Evolutionary conservation across 2,329 filamentous ascomycete genomes (phyloP), one percentile per base, ranked within the genome.

Genomic region (Hymenotorrendiella dingleyae): DNA sequence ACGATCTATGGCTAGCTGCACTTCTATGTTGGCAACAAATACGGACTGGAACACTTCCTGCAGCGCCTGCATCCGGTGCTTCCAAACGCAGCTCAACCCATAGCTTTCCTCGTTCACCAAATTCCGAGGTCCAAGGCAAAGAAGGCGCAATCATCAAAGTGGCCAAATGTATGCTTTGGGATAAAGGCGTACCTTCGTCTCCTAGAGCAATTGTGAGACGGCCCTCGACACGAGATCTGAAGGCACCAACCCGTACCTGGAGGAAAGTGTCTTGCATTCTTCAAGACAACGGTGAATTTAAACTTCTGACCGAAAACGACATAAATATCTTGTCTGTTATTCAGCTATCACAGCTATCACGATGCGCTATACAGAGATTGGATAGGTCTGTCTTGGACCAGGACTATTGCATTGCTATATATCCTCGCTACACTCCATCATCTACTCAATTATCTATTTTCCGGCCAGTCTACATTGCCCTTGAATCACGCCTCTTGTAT

Each of bases 221-320:
- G 19, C 70, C 77, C 2, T 80, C 78, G 2, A 76, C 76, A 1
- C 67, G 74, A 46, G 76, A 81, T 57, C 56, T 75, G 19, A 68
- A 71, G 21, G 72, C 73, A 10, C 64, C 70, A 1, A 66, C 66
- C n/a, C 72, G 72, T 3, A 76, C 44, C 16, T 97, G 93, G 93
- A 80, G 86, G 55, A 79, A 79, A 50, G 88, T 97, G 4, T 96
- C 89, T 22, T 96, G 90, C 63, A 94, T 93, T 14, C 71, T 98
- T 19, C 86, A 94, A 53, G 93, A 97, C 60, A 95, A 95, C 55
- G 93, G 93, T 44, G 87, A 94, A 59, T 83, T 98, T 60, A 94
- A 91, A 58, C 75, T 98, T 9, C 83, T 93, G 63, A 85, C 85
- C 1, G 91, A 96, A 56, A 82, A 85, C 42, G 90, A 95, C 53